phyloP scores from a whole-genome alignment of 148 eudicot genomes.

The Rhododendron molle region DNA sequence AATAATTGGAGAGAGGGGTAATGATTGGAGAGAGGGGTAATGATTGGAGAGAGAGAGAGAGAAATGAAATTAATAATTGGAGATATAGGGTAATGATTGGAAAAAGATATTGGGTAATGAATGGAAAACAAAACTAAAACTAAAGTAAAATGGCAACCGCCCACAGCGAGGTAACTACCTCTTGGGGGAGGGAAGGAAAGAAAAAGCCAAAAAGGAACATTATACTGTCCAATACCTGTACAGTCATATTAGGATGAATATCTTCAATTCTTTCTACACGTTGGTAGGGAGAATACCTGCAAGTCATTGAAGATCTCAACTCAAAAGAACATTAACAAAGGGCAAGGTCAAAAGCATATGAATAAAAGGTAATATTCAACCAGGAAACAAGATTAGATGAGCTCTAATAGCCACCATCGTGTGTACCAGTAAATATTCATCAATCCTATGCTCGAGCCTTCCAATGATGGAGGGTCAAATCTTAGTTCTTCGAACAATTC shows the following conservation, averaged over 20 bases:
- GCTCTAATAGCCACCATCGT: neutral
- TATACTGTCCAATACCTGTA: constrained; percentile 40
- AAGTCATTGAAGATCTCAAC: constrained; percentile 2
- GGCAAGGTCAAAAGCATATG: neutral
- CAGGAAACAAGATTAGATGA: neutral
- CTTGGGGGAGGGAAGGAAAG: neutral
- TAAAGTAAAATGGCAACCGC: too few relatives aligned
- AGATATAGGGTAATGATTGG: too few relatives aligned
- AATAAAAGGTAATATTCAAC: constrained; percentile 1
- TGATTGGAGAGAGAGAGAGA: too few relatives aligned
- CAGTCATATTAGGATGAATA: constrained; percentile 64
- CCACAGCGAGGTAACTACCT: neutral
- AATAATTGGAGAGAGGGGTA: too few relatives aligned
- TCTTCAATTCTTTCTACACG: constrained; percentile 59
- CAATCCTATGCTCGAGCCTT: neutral
- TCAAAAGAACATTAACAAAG: neutral
- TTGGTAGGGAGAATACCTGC: constrained; percentile 27
- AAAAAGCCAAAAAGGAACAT: neutral
- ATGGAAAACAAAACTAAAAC: too few relatives aligned
- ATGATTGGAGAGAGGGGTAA: too few relatives aligned
- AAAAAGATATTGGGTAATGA: too few relatives aligned
- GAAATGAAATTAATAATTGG: too few relatives aligned
- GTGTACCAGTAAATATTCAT: neutral
- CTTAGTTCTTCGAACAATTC: neutral
- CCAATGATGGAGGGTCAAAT: neutral